Conservation (phyloP, 2,329 filamentous ascomycete genomes). For the Ceratocystis ficicola region DNA sequence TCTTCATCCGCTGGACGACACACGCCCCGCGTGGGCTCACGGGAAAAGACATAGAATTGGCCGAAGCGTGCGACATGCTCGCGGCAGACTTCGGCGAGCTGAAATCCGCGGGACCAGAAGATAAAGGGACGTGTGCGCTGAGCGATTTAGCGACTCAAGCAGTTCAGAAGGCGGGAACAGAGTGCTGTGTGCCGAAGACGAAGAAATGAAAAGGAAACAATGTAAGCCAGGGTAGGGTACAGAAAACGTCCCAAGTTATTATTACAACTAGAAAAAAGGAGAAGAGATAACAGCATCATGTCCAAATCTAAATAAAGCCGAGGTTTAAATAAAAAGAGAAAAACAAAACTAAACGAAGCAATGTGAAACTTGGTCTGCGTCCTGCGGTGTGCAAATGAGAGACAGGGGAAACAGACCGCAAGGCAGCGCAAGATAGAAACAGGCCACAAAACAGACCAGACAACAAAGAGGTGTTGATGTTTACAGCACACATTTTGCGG, state of each 20-base stretch:
- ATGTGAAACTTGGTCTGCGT: background rate
- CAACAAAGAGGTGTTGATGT: background rate
- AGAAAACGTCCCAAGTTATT: conserved; percentile 17
- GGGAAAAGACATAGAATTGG: conserved; percentile 49
- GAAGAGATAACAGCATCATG: conserved; percentile 20
- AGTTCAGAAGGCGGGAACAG: conserved; percentile 33
- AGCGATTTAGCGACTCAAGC: conserved; percentile 38
- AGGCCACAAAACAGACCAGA: background rate
- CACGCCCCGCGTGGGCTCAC: conserved; percentile 56
- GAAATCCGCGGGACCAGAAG: conserved; percentile 26
- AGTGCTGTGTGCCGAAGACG: conserved; percentile 43
- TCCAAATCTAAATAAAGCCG: conserved; percentile 15
- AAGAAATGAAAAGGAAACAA: conserved; percentile 5
- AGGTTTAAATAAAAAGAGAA: conserved; percentile 11
- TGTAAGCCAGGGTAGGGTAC: background rate
- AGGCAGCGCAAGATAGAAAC: background rate
- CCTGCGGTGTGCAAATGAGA: background rate
- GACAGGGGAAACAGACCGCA: background rate
- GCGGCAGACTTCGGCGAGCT: conserved; percentile 45
- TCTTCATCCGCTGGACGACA: conserved; percentile 61
- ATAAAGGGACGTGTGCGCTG: conserved; percentile 27
- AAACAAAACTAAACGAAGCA: conserved; percentile 9
- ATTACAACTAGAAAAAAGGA: conserved; percentile 24
- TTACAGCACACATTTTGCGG: background rate
- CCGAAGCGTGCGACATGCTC: conserved; percentile 47